Conservation (phyloP, 345 rosid species). For the Salix viminalis region DNA sequence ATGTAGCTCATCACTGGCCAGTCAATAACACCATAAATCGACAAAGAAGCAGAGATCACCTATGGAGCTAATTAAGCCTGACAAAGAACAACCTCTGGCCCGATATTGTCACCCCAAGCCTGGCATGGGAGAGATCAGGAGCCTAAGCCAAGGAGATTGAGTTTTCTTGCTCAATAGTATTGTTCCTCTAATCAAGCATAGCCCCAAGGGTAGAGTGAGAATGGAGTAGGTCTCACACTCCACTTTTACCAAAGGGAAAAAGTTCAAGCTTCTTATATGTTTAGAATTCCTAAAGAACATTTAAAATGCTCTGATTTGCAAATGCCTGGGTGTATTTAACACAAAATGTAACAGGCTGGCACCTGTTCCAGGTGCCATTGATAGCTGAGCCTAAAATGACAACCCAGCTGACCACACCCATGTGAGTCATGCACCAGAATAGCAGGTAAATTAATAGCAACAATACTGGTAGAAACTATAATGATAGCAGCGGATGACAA, state of each 20-base stretch:
- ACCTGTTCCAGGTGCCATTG: neutral
- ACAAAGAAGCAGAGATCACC: neutral
- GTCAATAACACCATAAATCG: neutral
- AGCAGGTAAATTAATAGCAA: neutral
- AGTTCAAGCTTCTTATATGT: neutral
- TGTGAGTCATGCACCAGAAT: neutral
- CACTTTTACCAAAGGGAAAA: neutral
- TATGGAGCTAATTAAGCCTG: neutral
- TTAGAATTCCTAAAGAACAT: neutral
- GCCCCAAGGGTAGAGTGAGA: neutral
- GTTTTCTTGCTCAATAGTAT: neutral
- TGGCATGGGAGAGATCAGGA: neutral
- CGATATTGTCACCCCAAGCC: neutral
- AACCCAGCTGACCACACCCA: neutral
- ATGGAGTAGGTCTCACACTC: neutral
- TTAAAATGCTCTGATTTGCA: neutral
- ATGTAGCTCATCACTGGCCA: neutral
- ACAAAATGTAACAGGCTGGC: neutral
- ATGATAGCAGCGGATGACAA: neutral
- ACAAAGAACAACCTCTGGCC: neutral
- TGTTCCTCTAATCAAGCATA: neutral
- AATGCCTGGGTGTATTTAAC: neutral
- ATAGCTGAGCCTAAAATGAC: neutral
- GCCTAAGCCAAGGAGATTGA: neutral
- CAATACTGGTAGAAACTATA: neutral